These are phyloP conservation scores for Piper betle DNA, from an alignment of 164 flowering plant genomes.

Conservation along the genomic window DNA sequence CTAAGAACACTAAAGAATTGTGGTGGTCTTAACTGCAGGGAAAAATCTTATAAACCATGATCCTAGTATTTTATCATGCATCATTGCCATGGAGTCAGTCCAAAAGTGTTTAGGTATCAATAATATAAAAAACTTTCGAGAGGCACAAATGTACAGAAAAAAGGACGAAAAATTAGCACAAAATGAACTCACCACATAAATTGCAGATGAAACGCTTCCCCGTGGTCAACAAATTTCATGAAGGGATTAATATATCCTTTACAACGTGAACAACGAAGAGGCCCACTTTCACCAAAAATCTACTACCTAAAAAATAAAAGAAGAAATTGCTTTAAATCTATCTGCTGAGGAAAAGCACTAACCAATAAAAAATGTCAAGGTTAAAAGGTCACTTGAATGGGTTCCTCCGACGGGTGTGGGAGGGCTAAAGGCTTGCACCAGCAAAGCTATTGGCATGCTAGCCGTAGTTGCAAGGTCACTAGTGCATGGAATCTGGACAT, in stretches of 20 bases:
- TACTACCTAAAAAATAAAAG: constrained; percentile 42
- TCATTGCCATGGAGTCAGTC: too few relatives aligned
- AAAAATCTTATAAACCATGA: too few relatives aligned
- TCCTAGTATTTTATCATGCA: too few relatives aligned
- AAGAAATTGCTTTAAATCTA: too few relatives aligned
- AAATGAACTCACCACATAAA: constrained; percentile 68
- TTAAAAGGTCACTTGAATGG: constrained; percentile 54
- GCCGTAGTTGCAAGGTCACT: constrained; percentile 78
- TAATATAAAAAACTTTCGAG: background rate
- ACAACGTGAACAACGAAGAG: constrained; percentile 96
- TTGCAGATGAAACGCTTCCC: constrained; percentile 84
- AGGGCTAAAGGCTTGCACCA: constrained; percentile 93
- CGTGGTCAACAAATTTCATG: constrained; percentile 95
- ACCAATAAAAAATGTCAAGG: background rate
- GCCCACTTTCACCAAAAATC: constrained; percentile 98
- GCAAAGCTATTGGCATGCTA: constrained; percentile 83
- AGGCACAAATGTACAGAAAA: background rate
- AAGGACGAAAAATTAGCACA: background rate
- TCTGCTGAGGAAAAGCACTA: background rate
- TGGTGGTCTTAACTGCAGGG: too few relatives aligned
- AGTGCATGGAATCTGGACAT: constrained; percentile 80
- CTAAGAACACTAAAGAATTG: too few relatives aligned
- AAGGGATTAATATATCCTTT: constrained; percentile 95
- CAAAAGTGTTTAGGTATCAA: too few relatives aligned
- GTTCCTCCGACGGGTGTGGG: constrained; percentile 97